phyloP scores from a whole-genome alignment of 306 rosid genomes.

The Cucurbita ficifolia region DNA sequence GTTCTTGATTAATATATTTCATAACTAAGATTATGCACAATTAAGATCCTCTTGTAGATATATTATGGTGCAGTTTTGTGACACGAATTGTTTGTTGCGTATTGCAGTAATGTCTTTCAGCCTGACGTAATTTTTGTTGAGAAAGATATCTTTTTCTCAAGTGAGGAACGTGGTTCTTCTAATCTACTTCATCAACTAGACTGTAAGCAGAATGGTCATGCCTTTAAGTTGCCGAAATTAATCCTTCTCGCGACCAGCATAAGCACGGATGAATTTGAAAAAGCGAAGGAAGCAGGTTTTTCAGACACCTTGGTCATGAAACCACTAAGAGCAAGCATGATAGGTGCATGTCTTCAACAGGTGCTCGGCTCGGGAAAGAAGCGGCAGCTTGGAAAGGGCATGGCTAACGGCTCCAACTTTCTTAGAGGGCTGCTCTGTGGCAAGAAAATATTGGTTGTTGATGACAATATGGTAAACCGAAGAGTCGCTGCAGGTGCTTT shows the following conservation, averaged over 20 bases:
- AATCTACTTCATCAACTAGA: conserved; percentile 29
- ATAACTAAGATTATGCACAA: not conserved
- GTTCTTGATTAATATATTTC: not conserved
- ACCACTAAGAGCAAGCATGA: conserved; percentile 91
- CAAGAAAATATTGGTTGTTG: conserved; percentile 84
- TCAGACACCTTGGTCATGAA: conserved; percentile 87
- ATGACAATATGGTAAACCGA: conserved; percentile 72
- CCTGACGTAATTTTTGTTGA: conserved; percentile 75
- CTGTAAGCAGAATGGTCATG: conserved; percentile 51
- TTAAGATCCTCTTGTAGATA: not conserved
- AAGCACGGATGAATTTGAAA: conserved; percentile 41
- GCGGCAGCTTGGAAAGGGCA: conserved; percentile 43
- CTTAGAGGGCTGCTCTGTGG: conserved; percentile 53
- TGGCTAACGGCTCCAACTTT: conserved; percentile 37
- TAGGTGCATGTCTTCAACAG: conserved; percentile 96
- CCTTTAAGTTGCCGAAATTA: conserved; percentile 53
- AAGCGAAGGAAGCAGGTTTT: conserved; percentile 64
- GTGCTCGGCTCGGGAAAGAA: conserved; percentile 68
- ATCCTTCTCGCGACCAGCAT: conserved; percentile 83
- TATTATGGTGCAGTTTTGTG: not conserved
- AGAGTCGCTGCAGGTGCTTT: conserved; percentile 93
- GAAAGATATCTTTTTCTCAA: conserved; percentile 68
- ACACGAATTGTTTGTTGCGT: not conserved
- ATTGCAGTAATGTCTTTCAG: conserved; percentile 36
- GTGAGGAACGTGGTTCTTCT: conserved; percentile 43